Evolutionary conservation across 192 early-diverging fungal species (phyloP), one percentile per base, ranked within the genome.

Genomic region (Backusella westeae): DNA sequence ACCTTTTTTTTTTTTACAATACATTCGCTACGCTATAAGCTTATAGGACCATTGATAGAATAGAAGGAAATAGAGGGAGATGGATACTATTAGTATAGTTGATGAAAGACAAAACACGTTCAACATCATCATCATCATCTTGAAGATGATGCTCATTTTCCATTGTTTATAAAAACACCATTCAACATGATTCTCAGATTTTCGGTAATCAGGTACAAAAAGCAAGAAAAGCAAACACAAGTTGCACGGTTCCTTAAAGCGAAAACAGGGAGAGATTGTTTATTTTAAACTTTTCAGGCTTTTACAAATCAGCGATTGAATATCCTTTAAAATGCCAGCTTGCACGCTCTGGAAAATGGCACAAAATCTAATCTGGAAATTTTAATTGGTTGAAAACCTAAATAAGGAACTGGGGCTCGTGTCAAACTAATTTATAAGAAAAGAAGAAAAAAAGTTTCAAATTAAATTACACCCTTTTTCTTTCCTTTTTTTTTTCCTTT

Each of bases 401-500:
- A 68, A 68, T 38, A 68, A 39, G 67, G 67, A 68, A 68, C n/a
- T 36, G 17, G 6, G 8, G 35, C 67, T 68, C 67, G 67, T 68
- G 67, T 36, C 26, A 67, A 67, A 67, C 34, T 34, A 67, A 68
- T 68, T 68, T 68, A 36, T 68, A 36, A 68, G 67, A 35, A 68
- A 68, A 35, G 19, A 38, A 39, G 19, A 38, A 39, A 36, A 36
- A 36, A 68, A 68, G 35, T 36, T 36, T n/a, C 32, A 36, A 36
- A n/a, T 34, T 34, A 68, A 68, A 38, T 15, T 52, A 71, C 53
- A 34, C 52, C 35, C 67, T 69, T 71, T 71, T 56, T 41, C 53
- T 71, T 26, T 75, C 59, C 34, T 69, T 68, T 59, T 75, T 67
- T 71, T 69, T 10, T 35, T 34, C 46, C 49, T 56, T 73, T 39